Percentiles rank a stretch among this genome's conserved stretches.
Evolutionary conservation across 2,329 filamentous ascomycete species (phyloP).

Genomic region (Xylariaceae sp.): DNA sequence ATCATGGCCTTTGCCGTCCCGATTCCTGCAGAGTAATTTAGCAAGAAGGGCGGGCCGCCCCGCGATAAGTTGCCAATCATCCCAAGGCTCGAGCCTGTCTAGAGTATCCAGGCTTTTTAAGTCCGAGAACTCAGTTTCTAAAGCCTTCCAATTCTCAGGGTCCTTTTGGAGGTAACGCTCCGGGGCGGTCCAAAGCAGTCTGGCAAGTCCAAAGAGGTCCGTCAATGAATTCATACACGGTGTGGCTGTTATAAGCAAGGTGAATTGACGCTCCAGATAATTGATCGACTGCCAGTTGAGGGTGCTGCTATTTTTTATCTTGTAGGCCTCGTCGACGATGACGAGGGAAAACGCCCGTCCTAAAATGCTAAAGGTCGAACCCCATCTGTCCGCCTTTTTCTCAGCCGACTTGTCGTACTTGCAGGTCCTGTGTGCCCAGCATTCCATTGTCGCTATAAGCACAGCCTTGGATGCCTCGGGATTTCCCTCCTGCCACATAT

Average conservation of each 20-base stretch:
- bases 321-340: constrained; percentile 28
- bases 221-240: constrained; percentile 24
- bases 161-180: constrained; percentile 13
- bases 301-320: constrained; percentile 22
- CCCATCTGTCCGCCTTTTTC: constrained; percentile 1
- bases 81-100: background rate
- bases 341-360: constrained; percentile 25
- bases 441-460: constrained; percentile 25
- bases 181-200: constrained; percentile 21
- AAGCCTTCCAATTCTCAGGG: background rate
- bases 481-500: constrained; percentile 24
- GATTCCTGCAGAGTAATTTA: constrained; percentile 14
- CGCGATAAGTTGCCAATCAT: constrained; percentile 20
- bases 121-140: constrained; percentile 1
- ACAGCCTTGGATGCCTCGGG: constrained; percentile 17
- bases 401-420: background rate
- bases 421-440: constrained; percentile 22
- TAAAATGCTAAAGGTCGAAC: constrained; percentile 19
- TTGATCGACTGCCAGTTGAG: constrained; percentile 23
- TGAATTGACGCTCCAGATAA: constrained; percentile 23
- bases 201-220: constrained; percentile 23
- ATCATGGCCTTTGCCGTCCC: constrained; percentile 2
- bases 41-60: constrained; percentile 20
- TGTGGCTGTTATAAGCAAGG: constrained; percentile 27
- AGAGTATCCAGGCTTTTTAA: constrained; percentile 13